Evolutionary conservation across 768 basidiomycete species (phyloP).

Genomic region (Trametes punicea): DNA sequence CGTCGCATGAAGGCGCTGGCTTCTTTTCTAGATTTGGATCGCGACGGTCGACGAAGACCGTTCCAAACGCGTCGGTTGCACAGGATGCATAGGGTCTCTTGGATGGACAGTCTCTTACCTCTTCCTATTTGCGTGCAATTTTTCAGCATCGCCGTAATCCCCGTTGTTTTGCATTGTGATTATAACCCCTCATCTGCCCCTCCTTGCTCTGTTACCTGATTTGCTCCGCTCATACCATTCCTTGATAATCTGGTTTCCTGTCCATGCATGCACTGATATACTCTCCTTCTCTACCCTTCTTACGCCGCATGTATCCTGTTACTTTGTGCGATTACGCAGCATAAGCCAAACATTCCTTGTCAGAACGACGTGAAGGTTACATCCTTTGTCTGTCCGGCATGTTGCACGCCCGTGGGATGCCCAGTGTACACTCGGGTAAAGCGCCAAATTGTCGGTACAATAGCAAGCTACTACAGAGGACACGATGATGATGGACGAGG

Average conservation of each 20-base stretch:
- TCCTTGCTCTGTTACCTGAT: slow-evolving; percentile 10
- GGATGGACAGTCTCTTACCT: background rate
- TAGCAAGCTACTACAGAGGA: too few relatives aligned
- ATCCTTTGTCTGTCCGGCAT: too few relatives aligned
- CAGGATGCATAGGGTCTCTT: slow-evolving; percentile 19
- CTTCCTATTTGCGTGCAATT: background rate
- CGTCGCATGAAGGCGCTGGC: slow-evolving; percentile 62
- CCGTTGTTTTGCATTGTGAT: slow-evolving; percentile 8
- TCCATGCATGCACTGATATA: slow-evolving; percentile 8
- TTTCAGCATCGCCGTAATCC: slow-evolving; percentile 2
- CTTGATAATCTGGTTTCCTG: slow-evolving; percentile 18
- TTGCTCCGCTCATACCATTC: slow-evolving; percentile 18
- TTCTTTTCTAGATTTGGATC: slow-evolving; percentile 80
- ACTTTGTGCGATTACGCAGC: slow-evolving; percentile 24
- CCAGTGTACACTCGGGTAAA: too few relatives aligned
- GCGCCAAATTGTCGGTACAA: too few relatives aligned
- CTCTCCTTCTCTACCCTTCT: slow-evolving; percentile 3
- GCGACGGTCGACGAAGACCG: slow-evolving; percentile 48
- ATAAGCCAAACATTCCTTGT: slow-evolving; percentile 18
- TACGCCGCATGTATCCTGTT: slow-evolving; percentile 20
- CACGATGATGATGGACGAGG: too few relatives aligned
- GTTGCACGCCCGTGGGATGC: too few relatives aligned
- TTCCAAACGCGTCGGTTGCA: slow-evolving; percentile 12
- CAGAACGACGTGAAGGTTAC: too few relatives aligned
- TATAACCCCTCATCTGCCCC: background rate